Evolutionary conservation across 805 yeast species (phyloP).

Genomic region (Cyberlindnera mrakii): DNA sequence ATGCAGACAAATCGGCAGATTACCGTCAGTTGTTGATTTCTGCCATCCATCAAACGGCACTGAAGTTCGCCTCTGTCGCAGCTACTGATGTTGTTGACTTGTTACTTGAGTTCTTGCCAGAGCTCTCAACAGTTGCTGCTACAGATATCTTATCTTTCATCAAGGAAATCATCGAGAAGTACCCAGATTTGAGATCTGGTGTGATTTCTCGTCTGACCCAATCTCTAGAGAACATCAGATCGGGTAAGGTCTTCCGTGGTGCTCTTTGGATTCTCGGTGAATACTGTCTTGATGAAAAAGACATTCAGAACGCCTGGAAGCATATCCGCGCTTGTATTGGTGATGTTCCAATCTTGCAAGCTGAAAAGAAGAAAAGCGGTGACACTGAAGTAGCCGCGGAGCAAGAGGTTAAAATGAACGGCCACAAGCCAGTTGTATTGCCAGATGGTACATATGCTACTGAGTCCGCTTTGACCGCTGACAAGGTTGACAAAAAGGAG

Average conservation of each 20-base stretch:
- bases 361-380: slow-evolving; percentile 48
- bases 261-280: slow-evolving; percentile 97
- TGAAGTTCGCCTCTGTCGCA: slow-evolving; percentile 85
- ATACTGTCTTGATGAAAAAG: slow-evolving; percentile 63
- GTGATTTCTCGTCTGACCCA: slow-evolving; percentile 58
- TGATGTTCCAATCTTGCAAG: slow-evolving; percentile 80
- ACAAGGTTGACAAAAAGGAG: slow-evolving; percentile 29
- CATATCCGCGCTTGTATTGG: slow-evolving; percentile 79
- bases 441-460: slow-evolving; percentile 99
- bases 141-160: slow-evolving; percentile 86
- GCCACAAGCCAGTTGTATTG: slow-evolving; percentile 70
- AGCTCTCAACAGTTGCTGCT: slow-evolving; percentile 79
- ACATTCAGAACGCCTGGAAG: slow-evolving; percentile 82
- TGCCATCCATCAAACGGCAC: slow-evolving; percentile 85
- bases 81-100: slow-evolving; percentile 76
- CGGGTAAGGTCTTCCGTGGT: slow-evolving; percentile 90
- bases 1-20: slow-evolving; percentile 75
- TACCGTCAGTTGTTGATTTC: slow-evolving; percentile 85
- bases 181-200: slow-evolving; percentile 67
- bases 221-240: slow-evolving; percentile 61
- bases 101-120: slow-evolving; percentile 79
- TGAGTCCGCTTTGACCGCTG: slow-evolving; percentile 70
- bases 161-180: slow-evolving; percentile 90
- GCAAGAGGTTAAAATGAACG: slow-evolving; percentile 20
- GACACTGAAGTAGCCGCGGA: slow-evolving; percentile 29